Conservation (phyloP, 495 filamentous ascomycete species). For the Trypethelium eluteriae region DNA sequence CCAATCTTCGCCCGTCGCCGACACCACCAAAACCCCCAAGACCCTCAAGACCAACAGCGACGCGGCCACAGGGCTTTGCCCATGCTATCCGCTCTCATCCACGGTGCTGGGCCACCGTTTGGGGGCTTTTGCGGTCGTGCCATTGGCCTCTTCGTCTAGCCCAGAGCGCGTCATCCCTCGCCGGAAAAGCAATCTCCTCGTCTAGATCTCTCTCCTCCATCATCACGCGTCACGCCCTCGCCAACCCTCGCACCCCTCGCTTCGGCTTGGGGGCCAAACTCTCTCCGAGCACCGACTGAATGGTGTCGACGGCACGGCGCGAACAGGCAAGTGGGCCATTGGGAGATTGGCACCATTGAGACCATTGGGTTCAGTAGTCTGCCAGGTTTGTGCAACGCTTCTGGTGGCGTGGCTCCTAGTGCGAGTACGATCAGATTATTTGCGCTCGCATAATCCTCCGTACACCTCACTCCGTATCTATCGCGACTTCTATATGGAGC, state of each 20-base stretch:
- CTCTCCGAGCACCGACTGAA: neutral
- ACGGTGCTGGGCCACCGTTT: slow-evolving; percentile 1
- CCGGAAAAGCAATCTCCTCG: neutral
- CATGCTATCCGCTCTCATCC: slow-evolving; percentile 1
- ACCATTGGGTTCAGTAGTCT: neutral
- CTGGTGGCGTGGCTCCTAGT: no score
- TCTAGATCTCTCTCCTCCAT: slow-evolving; percentile 5
- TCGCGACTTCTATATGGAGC: no score
- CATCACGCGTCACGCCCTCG: slow-evolving; percentile 1
- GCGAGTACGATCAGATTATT: no score
- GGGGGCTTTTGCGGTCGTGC: neutral
- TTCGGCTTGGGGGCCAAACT: slow-evolving; percentile 5
- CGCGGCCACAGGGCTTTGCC: neutral
- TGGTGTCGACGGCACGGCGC: slow-evolving; percentile 10
- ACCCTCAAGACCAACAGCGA: neutral
- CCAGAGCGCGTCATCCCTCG: neutral
- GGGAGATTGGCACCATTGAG: neutral
- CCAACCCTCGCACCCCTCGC: neutral
- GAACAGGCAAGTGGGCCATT: slow-evolving; percentile 6
- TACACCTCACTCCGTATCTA: no score
- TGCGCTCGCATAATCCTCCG: no score
- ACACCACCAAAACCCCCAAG: no score
- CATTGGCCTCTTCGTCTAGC: neutral
- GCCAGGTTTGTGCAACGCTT: no score
- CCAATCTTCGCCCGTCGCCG: neutral